Base-by-base conservation (phyloP, 1,139 yeast genomes). In the Waltiozyma sp. region DNA sequence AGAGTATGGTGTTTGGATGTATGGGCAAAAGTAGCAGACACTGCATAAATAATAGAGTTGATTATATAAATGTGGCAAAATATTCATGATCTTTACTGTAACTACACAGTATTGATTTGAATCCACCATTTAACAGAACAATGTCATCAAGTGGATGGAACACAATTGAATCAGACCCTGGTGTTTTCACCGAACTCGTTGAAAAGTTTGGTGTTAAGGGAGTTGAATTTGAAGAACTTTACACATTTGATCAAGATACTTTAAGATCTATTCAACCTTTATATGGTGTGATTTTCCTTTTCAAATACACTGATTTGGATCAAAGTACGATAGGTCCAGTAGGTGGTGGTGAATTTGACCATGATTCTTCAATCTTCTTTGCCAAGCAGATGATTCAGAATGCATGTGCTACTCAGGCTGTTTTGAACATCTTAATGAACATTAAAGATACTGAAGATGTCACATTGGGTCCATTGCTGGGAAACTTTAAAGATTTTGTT, bases 341-440 rank as follows among this genome's bases (percentile, higher is more conserved):
- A 16, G 66, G 63, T 40, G 83, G 82, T 0, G 58, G 50, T 9
- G 75, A 69, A 50, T 77, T 72, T 47, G 49, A 50, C 1, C 60
- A 64, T 2, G 65, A 62, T 62, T 61, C 8, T 57, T 77, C 14
- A 7, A 44, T 50, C n/a, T 80, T 77, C 57, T 80, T 80, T 56
- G 86, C 86, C 7, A 71, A 70, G 44, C 88, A 80, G 57, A 73
- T 75, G 34, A 77, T 80, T 42, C 80, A 77, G 51, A 78, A 80
- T 55, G 86, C 88, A 1, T 80, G 88, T 60, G 88, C 83, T n/a
- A 80, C 88, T 1, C 85, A 77, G 54, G 88, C 88, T 0, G 80
- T 80, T n/a, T 62, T 80, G 45, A 77, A 80, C 45, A 61, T 78
- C 13, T 60, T 80, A 42, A 56, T 80, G 47, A 70, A 70, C 49